Evolutionary conservation across 768 basidiomycete species (phyloP), one percentile per base, ranked within the genome.

Genomic region (Arthromyces matolae): DNA sequence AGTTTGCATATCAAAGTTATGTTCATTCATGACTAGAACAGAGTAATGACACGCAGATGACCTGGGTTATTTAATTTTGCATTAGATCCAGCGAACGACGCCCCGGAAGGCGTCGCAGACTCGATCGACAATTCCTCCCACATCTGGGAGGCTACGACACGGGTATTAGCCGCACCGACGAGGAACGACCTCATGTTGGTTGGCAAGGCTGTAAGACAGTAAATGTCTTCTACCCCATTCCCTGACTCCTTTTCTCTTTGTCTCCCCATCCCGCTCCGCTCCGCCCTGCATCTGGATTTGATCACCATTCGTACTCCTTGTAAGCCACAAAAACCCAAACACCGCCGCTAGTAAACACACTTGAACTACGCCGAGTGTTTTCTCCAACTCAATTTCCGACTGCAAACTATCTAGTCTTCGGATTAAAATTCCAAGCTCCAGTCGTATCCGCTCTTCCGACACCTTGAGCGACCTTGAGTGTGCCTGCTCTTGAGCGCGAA

Each of bases 341-440:
- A 96, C 85, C 0, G 85, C 80, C 3, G 96, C 73, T 5, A 95
- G 74, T 5, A 94, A 75, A 60, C 86, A 83, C 0, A 97, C 76
- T 58, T 98, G 94, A 0, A 87, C 88, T 18, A 96, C 81, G 2
- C 93, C 86, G 0, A 96, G 78, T 2, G 92, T 84, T 58, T 95
- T 93, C 65, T 96, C 94, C 41, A 93, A 76, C 0, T 84, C 70
- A 25, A 96, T 81, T 89, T 97, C 93, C 41, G 88, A 84, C 0
- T 86, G 75, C 8, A 98, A 78, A 54, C 81, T 72, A 42, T 88
- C 82, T 7, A 97, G 75, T 25, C 83, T 79, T 0, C 78, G 68
- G n/a, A 83, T 62, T 5, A 97, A 70, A 41, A 83, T 82, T 1
- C 71, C 68, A 42, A 89, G 80, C 48, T 95, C 90, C 20, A 75